Evolutionary conservation across 2,329 filamentous ascomycete species (phyloP).

Genomic region (Microsporum audouinii): DNA sequence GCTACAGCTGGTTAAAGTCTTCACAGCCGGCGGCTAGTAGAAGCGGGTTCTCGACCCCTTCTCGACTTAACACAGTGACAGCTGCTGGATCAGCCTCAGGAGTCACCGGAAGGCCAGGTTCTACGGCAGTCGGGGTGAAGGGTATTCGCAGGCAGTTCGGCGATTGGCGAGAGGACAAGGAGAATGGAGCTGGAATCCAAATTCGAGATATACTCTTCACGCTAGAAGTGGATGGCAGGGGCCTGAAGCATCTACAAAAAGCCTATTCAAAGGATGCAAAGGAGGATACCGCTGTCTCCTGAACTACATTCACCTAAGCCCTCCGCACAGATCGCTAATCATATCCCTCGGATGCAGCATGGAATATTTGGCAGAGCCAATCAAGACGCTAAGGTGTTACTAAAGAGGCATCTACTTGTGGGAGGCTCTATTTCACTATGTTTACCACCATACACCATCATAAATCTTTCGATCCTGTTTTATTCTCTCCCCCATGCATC

Average conservation of each 20-base stretch:
- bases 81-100: conserved; percentile 8
- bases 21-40: conserved; percentile 20
- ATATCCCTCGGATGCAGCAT: not conserved
- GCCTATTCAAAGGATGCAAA: conserved; percentile 34
- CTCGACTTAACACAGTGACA: conserved; percentile 21
- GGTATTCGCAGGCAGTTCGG: conserved; percentile 48
- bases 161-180: conserved; percentile 61
- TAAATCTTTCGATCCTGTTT: not conserved
- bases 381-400: not conserved
- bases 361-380: not conserved
- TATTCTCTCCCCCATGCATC: not conserved
- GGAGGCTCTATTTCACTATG: not conserved
- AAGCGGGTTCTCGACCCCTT: conserved; percentile 30
- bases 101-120: conserved; percentile 18
- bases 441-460: not conserved
- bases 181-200: conserved; percentile 68
- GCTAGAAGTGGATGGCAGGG: conserved; percentile 62
- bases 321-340: not conserved
- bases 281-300: conserved; percentile 21
- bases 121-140: conserved; percentile 21
- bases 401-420: not conserved
- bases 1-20: conserved; percentile 39
- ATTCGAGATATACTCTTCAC: conserved; percentile 70
- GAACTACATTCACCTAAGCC: conserved; percentile 3
- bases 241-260: conserved; percentile 33